phyloP scores from a whole-genome alignment of 1,139 yeast species.

The Casaregolazyma lundiana region DNA sequence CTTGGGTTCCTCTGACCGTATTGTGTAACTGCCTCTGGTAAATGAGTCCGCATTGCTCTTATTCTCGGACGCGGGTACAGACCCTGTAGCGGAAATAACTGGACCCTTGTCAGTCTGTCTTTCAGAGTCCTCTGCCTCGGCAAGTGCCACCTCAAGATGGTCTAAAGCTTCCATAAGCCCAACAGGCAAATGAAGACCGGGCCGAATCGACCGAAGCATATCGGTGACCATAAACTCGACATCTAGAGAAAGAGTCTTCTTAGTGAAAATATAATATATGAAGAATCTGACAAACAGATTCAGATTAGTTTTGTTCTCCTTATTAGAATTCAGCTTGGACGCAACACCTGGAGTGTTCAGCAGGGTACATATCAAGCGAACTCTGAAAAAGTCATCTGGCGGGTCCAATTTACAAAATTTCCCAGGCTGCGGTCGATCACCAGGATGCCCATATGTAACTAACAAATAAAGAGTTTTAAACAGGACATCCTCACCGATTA shows the following conservation, averaged over 20 bases:
- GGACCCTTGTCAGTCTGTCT: background rate
- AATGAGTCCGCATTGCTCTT: slow-evolving; percentile 1
- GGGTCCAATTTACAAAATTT: slow-evolving; percentile 47
- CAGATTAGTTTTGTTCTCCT: slow-evolving; percentile 16
- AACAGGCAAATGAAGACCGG: slow-evolving; percentile 38
- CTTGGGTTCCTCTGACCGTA: background rate
- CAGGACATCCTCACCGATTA: slow-evolving; percentile 47
- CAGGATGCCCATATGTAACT: slow-evolving; percentile 63
- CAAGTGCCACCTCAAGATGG: slow-evolving; percentile 27
- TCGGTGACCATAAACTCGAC: slow-evolving; percentile 48
- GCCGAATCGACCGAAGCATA: slow-evolving; percentile 37
- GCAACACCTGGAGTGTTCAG: slow-evolving; percentile 31
- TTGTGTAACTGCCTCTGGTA: background rate
- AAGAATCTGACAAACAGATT: slow-evolving; percentile 53
- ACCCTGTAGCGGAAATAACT: background rate
- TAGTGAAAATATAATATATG: slow-evolving; percentile 70
- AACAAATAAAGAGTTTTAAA: slow-evolving; percentile 56
- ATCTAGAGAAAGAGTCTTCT: slow-evolving; percentile 64
- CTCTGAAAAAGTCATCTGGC: slow-evolving; percentile 67
- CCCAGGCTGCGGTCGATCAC: slow-evolving; percentile 54
- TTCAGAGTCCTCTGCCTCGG: slow-evolving; percentile 13
- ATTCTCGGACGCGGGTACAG: background rate
- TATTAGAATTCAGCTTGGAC: slow-evolving; percentile 15
- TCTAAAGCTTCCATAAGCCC: slow-evolving; percentile 32
- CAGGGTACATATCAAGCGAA: slow-evolving; percentile 48